Evolutionary conservation across 768 basidiomycete genomes (phyloP).

Genomic region (Trametes maxima): DNA sequence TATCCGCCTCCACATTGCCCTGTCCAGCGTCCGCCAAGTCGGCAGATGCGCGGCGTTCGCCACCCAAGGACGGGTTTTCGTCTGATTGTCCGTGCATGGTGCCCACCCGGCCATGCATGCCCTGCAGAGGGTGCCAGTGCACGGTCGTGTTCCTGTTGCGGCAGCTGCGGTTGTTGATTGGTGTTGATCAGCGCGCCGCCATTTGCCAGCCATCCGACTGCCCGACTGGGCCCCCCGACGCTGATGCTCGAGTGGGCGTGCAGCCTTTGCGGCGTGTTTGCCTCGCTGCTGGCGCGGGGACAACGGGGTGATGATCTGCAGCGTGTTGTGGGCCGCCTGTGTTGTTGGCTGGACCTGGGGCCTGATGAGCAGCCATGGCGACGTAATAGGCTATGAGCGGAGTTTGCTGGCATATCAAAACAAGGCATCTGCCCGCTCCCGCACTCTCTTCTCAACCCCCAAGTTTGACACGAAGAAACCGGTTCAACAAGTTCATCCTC

Average conservation of each 20-base stretch:
- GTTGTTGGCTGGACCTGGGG: conserved; percentile 5
- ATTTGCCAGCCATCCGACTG: no score
- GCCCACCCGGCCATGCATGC: conserved; percentile 2
- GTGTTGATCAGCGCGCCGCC: no score
- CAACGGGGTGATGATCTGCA: conserved; percentile 13
- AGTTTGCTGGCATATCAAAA: conserved; percentile 36
- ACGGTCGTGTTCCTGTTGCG: not conserved
- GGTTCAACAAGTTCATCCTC: conserved; percentile 77
- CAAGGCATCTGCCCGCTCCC: conserved; percentile 27
- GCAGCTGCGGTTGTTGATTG: not conserved
- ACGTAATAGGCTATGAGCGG: conserved; percentile 39
- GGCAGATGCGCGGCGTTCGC: not conserved
- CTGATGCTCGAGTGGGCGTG: no score
- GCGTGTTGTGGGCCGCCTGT: conserved; percentile 16
- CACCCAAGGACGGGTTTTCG: not conserved
- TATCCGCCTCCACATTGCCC: not conserved
- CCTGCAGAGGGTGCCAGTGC: not conserved
- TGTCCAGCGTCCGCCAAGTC: conserved; percentile 4
- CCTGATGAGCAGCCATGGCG: conserved; percentile 43
- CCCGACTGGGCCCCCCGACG: no score
- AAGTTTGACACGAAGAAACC: conserved; percentile 84
- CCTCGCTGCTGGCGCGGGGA: not conserved
- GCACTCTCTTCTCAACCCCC: conserved; percentile 70
- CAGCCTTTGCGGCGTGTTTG: not conserved
- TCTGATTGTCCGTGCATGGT: not conserved